These are phyloP conservation scores for Pythium rhizo-oryzae DNA, from an alignment of 352 stramenopile species.

Conservation along the genomic window DNA sequence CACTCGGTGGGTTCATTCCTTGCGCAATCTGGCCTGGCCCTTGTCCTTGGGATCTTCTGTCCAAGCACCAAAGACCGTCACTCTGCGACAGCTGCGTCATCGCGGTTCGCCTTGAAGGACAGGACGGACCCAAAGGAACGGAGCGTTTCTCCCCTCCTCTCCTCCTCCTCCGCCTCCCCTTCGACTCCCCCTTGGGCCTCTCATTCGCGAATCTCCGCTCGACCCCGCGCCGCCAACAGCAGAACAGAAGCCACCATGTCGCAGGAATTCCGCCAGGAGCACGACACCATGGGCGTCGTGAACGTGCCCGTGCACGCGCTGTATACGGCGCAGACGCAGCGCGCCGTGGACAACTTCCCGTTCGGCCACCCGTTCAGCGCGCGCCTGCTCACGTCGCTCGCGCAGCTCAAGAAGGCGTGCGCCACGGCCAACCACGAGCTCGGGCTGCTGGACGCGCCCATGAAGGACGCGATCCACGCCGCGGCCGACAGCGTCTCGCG, in stretches of 20 bases:
- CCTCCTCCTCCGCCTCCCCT: not conserved
- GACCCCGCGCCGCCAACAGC: not conserved
- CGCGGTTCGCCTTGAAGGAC: constrained; percentile 9
- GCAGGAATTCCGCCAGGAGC: constrained; percentile 45
- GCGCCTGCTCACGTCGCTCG: constrained; percentile 45
- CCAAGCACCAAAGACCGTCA: constrained; percentile 18
- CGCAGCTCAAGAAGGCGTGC: constrained; percentile 52
- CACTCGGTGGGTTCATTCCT: not conserved
- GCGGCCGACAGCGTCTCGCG: constrained; percentile 38
- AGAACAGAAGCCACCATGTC: constrained; percentile 11
- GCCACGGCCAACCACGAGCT: constrained; percentile 48
- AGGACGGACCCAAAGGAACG: not conserved
- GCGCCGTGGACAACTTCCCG: constrained; percentile 53
- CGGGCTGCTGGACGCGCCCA: constrained; percentile 40
- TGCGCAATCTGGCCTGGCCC: too few relatives aligned
- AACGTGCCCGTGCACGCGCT: constrained; percentile 50
- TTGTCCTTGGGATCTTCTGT: not conserved
- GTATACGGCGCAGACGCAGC: constrained; percentile 60
- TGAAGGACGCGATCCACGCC: constrained; percentile 38
- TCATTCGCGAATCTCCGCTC: constrained; percentile 21
- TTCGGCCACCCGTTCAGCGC: constrained; percentile 50
- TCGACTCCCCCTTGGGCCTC: not conserved
- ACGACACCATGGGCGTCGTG: constrained; percentile 58
- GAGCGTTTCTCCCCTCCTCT: constrained; percentile 6
- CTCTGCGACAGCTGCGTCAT: not conserved